phyloP scores from a whole-genome alignment of 495 filamentous ascomycete species.

The Rhypophila decipiens region DNA sequence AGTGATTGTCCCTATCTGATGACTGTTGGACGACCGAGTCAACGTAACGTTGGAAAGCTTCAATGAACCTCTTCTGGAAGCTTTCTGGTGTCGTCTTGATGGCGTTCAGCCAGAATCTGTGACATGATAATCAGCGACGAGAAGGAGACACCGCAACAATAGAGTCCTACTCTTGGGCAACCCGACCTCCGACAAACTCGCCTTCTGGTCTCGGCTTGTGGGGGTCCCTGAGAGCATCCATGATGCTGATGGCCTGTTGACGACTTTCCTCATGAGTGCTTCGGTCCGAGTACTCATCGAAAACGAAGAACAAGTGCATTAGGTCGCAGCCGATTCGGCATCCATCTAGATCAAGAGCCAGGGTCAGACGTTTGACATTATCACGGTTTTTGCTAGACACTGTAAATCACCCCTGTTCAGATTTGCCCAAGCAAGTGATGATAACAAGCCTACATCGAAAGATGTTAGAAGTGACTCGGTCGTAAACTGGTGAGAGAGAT shows the following conservation, averaged over 20 bases:
- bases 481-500: neutral
- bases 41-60: slow-evolving; percentile 3
- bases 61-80: slow-evolving; percentile 10
- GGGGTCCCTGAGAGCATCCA: slow-evolving; percentile 15
- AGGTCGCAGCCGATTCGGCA: slow-evolving; percentile 17
- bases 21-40: slow-evolving; percentile 8
- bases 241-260: slow-evolving; percentile 9
- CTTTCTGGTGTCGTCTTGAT: slow-evolving; percentile 6
- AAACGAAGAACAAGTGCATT: slow-evolving; percentile 22
- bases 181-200: slow-evolving; percentile 13
- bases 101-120: slow-evolving; percentile 8
- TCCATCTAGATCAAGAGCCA: too few species aligned
- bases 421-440: neutral
- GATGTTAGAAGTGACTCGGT: neutral
- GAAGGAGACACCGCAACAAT: neutral
- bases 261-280: slow-evolving; percentile 2
- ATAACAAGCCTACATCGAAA: too few species aligned
- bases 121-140: neutral
- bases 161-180: slow-evolving; percentile 13
- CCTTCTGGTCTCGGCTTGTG: slow-evolving; percentile 7
- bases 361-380: too few species aligned
- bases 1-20: neutral
- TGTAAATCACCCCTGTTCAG: neutral
- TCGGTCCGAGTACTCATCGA: slow-evolving; percentile 17
- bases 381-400: neutral